Evolutionary conservation across 176 grass and related monocot genomes (phyloP).

Genomic region (Ananas comosus): DNA sequence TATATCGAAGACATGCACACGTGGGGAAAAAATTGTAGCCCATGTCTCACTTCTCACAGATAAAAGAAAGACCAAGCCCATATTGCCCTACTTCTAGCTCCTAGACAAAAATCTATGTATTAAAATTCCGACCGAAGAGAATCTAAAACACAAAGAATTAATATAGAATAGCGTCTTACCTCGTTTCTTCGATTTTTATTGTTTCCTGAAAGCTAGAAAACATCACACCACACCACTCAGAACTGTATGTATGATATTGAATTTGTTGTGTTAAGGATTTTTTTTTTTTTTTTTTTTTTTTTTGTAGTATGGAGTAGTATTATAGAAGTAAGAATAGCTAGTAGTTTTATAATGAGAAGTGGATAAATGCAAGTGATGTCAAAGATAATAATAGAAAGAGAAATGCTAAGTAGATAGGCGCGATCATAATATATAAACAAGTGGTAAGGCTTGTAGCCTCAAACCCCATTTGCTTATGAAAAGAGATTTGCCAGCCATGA

Average conservation of each 20-base stretch:
- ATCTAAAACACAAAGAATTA: not conserved
- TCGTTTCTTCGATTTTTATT: not conserved
- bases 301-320: too few relatives aligned
- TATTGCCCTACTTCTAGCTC: not conserved
- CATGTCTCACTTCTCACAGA: constrained; percentile 28
- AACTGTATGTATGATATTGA: too few relatives aligned
- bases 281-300: too few relatives aligned
- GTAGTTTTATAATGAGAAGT: constrained; percentile 12
- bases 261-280: too few relatives aligned
- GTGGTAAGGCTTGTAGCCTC: constrained; percentile 21
- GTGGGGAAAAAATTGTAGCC: constrained; percentile 25
- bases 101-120: not conserved
- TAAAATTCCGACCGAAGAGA: not conserved
- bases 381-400: not conserved
- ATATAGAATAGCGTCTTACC: not conserved
- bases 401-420: constrained; percentile 9
- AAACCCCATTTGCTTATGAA: constrained; percentile 31
- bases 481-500: constrained; percentile 22
- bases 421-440: constrained; percentile 47
- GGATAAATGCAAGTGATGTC: not conserved
- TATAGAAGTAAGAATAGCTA: too few relatives aligned
- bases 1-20: constrained; percentile 66
- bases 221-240: too few relatives aligned
- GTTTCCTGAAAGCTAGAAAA: too few relatives aligned
- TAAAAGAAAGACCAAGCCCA: constrained; percentile 16